phyloP scores from a whole-genome alignment of 1,284 basidiomycete genomes.

The Cryptococcus hybrid region DNA sequence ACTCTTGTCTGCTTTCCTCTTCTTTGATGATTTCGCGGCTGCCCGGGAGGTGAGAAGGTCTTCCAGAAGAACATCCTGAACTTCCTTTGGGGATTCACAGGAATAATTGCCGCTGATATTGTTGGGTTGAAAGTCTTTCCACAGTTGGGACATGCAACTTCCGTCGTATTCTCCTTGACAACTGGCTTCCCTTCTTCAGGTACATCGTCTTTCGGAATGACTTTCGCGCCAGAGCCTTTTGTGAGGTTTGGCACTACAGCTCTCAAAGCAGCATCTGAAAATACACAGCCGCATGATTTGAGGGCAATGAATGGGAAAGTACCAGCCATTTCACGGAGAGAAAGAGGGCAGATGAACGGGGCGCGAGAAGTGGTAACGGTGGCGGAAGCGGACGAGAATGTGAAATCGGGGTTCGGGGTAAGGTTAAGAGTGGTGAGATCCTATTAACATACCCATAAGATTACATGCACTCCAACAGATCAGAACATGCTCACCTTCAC shows the following conservation, averaged over 20 bases:
- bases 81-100: slow-evolving; percentile 45
- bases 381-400: slow-evolving; percentile 26
- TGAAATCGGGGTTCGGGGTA: slow-evolving; percentile 63
- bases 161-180: slow-evolving; percentile 3
- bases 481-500: slow-evolving; percentile 65
- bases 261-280: slow-evolving; percentile 40
- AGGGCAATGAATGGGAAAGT: slow-evolving; percentile 80
- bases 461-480: not conserved
- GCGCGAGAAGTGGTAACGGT: slow-evolving; percentile 55
- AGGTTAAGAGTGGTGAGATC: slow-evolving; percentile 80
- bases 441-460: slow-evolving; percentile 49
- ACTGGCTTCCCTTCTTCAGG: slow-evolving; percentile 20
- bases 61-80: slow-evolving; percentile 43
- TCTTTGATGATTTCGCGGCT: slow-evolving; percentile 39
- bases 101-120: slow-evolving; percentile 18
- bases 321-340: slow-evolving; percentile 92
- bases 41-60: slow-evolving; percentile 35
- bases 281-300: slow-evolving; percentile 76
- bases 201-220: slow-evolving; percentile 10
- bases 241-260: slow-evolving; percentile 39
- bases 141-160: slow-evolving; percentile 48
- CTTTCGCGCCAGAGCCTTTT: slow-evolving; percentile 13
- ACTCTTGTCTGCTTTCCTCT: slow-evolving; percentile 26
- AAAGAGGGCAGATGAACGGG: slow-evolving; percentile 82
- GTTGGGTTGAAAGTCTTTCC: slow-evolving; percentile 41